These are phyloP conservation scores for Penicillium samsonianum DNA, from an alignment of 495 filamentous ascomycete species.

Conservation along the genomic window DNA sequence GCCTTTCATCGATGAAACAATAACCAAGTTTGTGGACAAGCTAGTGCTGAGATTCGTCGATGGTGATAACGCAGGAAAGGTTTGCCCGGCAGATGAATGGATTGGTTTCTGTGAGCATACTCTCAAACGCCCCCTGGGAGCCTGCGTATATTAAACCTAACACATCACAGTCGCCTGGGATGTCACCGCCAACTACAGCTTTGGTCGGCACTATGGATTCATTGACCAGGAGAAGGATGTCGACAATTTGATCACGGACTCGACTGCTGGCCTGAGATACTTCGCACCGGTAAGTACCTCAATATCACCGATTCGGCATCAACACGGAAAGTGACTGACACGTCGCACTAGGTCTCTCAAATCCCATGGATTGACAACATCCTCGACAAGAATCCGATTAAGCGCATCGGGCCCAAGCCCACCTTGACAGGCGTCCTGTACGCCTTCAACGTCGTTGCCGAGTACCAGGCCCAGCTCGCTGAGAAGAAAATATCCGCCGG, in stretches of 20 bases:
- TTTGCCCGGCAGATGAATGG: slow-evolving; percentile 41
- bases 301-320: background rate
- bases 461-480: slow-evolving; percentile 23
- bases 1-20: slow-evolving; percentile 31
- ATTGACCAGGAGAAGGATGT: slow-evolving; percentile 42
- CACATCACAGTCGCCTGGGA: slow-evolving; percentile 42
- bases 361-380: slow-evolving; percentile 49
- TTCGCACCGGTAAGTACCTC: slow-evolving; percentile 22
- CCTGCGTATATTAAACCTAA: background rate
- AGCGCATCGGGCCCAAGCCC: slow-evolving; percentile 27
- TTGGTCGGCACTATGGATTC: slow-evolving; percentile 43
- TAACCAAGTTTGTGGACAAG: slow-evolving; percentile 27
- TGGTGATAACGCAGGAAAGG: slow-evolving; percentile 20
- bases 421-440: slow-evolving; percentile 26
- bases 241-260: slow-evolving; percentile 31
- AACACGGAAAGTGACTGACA: background rate
- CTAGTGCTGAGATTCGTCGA: slow-evolving; percentile 24
- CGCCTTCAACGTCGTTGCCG: slow-evolving; percentile 26
- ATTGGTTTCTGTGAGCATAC: slow-evolving; percentile 40
- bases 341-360: slow-evolving; percentile 38
- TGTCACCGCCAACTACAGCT: slow-evolving; percentile 43
- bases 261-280: slow-evolving; percentile 21
- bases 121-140: background rate
- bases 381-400: slow-evolving; percentile 50
- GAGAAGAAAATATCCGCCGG: slow-evolving; percentile 14